These are phyloP conservation scores for Cicer judaicum DNA, from an alignment of 306 rosid genomes.

Conservation along the genomic window DNA sequence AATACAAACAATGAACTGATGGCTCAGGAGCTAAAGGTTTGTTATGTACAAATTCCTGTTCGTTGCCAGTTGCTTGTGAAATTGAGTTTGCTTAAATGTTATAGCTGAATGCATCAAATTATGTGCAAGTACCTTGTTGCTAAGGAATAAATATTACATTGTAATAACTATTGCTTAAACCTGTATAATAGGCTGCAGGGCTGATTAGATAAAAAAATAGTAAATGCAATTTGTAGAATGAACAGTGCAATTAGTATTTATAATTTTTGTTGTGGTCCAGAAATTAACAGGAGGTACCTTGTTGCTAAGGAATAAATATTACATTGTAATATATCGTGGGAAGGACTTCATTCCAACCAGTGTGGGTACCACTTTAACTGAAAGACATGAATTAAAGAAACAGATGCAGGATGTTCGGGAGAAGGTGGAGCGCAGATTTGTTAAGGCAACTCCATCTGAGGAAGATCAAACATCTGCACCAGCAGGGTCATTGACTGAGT, in stretches of 20 bases:
- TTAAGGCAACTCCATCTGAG: constrained; percentile 48
- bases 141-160: too few relatives aligned
- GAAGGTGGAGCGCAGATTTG: constrained; percentile 56
- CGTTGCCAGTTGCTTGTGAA: constrained; percentile 27
- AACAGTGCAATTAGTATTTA: constrained; percentile 10
- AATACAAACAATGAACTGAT: constrained; percentile 95
- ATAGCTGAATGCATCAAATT: constrained; percentile 34
- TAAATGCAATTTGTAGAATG: constrained; percentile 21
- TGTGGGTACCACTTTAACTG: constrained; percentile 76
- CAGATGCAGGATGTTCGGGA: constrained; percentile 83
- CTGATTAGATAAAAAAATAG: constrained; percentile 26
- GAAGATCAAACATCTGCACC: constrained; percentile 62
- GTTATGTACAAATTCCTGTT: constrained; percentile 45
- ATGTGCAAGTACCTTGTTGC: constrained; percentile 24
- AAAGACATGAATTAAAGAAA: constrained; percentile 77
- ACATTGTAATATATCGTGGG: constrained; percentile 89
- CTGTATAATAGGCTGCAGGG: constrained; percentile 14
- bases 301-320: constrained; percentile 86
- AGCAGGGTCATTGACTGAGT: constrained; percentile 87
- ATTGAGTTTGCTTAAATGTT: not conserved
- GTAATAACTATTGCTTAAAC: not conserved
- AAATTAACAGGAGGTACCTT: constrained; percentile 89
- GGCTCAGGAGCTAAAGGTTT: constrained; percentile 90
- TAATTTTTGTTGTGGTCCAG: constrained; percentile 56
- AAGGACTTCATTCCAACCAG: constrained; percentile 89